phyloP scores from a whole-genome alignment of 305 asterid species.

The Petunia hybrid region DNA sequence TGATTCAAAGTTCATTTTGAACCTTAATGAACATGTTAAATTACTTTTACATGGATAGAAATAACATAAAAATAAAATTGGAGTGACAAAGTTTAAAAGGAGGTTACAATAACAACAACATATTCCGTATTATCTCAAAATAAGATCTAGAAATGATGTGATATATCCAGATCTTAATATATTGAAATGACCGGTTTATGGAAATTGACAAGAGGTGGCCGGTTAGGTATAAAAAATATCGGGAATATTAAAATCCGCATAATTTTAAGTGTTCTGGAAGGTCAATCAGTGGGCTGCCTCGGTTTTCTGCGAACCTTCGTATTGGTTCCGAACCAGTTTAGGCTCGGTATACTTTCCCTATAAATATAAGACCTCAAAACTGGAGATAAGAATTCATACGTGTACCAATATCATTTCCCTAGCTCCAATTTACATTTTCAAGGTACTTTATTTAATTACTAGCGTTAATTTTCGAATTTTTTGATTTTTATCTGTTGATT shows the following conservation, averaged over 20 bases:
- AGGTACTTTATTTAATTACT: slow-evolving; percentile 3
- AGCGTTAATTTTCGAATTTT: neutral
- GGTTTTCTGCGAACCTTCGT: slow-evolving; percentile 51
- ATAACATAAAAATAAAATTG: too few species aligned
- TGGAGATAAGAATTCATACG: neutral
- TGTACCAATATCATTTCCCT: slow-evolving; percentile 4
- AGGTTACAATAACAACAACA: too few species aligned
- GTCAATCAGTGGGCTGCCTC: slow-evolving; percentile 75
- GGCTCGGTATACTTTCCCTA: slow-evolving; percentile 48
- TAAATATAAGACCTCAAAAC: slow-evolving; percentile 33
- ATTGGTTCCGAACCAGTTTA: slow-evolving; percentile 49
- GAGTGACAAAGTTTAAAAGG: too few species aligned
- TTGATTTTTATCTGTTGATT: neutral
- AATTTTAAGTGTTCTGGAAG: slow-evolving; percentile 39
- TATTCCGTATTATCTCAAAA: too few species aligned
- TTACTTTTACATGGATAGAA: too few species aligned
- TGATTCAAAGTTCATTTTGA: too few species aligned
- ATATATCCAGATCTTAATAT: too few species aligned
- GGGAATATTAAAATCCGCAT: neutral
- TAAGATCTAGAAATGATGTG: too few species aligned
- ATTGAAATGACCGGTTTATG: slow-evolving; percentile 1
- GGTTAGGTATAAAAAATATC: slow-evolving; percentile 17
- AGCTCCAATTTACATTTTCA: neutral
- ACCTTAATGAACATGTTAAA: too few species aligned
- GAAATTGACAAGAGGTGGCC: slow-evolving; percentile 13